phyloP scores from a whole-genome alignment of 129 eudicot species.

The Saposhnikovia divaricata region DNA sequence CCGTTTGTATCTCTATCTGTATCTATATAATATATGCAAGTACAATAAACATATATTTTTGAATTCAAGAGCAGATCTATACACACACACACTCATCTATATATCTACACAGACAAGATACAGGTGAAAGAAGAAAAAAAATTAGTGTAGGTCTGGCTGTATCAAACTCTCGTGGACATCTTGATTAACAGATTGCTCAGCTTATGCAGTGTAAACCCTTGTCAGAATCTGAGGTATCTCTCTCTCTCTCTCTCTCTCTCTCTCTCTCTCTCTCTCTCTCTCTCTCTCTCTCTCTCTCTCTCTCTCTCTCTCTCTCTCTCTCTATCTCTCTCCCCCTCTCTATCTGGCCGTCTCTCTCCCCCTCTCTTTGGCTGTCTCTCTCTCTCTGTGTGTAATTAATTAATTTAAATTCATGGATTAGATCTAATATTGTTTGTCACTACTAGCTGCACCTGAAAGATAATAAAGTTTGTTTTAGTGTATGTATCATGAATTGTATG shows the following conservation, averaged over 20 bases:
- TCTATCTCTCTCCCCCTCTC: background rate
- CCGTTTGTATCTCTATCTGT: background rate
- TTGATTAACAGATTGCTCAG: slow-evolving; percentile 82
- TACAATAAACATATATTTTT: background rate
- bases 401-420: background rate
- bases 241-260: background rate
- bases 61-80: slow-evolving; percentile 3
- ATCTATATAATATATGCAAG: background rate
- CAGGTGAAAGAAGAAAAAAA: background rate
- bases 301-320: background rate
- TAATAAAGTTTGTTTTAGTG: background rate
- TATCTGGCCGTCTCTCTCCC: background rate
- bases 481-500: too few relatives aligned
- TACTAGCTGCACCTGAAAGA: background rate
- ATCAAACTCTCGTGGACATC: slow-evolving; percentile 62
- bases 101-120: background rate
- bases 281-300: background rate
- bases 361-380: background rate
- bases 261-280: background rate
- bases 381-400: background rate
- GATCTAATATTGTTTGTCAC: background rate
- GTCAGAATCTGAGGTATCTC: slow-evolving; percentile 52
- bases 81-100: background rate
- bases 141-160: slow-evolving; percentile 76
- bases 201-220: slow-evolving; percentile 98